Conservation (phyloP, 352 stramenopile genomes). For the Phytopythium delawarense region DNA sequence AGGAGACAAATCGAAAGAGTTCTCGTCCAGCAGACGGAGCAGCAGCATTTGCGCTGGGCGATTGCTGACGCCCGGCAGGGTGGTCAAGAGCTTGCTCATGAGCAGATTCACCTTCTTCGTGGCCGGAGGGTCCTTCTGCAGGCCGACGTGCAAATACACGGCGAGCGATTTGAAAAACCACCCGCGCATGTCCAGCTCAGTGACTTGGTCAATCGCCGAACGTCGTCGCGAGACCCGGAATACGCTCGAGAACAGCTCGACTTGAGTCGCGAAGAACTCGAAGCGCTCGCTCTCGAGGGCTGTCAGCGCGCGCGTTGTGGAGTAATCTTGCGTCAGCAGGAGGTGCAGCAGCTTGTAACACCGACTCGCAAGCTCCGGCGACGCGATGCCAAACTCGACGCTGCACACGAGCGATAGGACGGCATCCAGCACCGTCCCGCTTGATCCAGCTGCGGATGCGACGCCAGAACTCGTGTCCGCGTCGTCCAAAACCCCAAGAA, state of each 20-base stretch:
- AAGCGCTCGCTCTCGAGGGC: conserved; percentile 59
- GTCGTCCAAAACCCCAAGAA: conserved; percentile 52
- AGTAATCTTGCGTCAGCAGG: conserved; percentile 66
- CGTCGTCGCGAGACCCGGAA: conserved; percentile 40
- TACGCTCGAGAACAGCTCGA: conserved; percentile 52
- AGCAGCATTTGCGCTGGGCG: conserved; percentile 65
- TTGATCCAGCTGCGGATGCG: background rate
- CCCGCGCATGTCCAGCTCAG: conserved; percentile 71
- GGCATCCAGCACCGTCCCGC: conserved; percentile 46
- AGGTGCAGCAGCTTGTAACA: conserved; percentile 68
- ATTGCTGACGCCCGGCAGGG: conserved; percentile 14
- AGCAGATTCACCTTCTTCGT: conserved; percentile 70
- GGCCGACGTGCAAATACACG: conserved; percentile 67
- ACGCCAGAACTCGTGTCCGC: background rate
- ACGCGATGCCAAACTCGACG: conserved; percentile 61
- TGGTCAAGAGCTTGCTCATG: conserved; percentile 48
- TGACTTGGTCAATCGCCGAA: conserved; percentile 30
- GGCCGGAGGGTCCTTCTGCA: conserved; percentile 64
- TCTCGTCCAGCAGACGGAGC: conserved; percentile 61
- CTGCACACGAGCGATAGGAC: conserved; percentile 73
- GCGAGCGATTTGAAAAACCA: conserved; percentile 83
- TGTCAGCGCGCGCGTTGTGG: conserved; percentile 38
- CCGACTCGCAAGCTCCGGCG: conserved; percentile 51
- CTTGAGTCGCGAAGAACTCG: conserved; percentile 65
- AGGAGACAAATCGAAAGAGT: conserved; percentile 55